These are phyloP conservation scores for Hypoxylon sp. DNA, from an alignment of 2,329 filamentous ascomycete genomes.

Conservation along the genomic window DNA sequence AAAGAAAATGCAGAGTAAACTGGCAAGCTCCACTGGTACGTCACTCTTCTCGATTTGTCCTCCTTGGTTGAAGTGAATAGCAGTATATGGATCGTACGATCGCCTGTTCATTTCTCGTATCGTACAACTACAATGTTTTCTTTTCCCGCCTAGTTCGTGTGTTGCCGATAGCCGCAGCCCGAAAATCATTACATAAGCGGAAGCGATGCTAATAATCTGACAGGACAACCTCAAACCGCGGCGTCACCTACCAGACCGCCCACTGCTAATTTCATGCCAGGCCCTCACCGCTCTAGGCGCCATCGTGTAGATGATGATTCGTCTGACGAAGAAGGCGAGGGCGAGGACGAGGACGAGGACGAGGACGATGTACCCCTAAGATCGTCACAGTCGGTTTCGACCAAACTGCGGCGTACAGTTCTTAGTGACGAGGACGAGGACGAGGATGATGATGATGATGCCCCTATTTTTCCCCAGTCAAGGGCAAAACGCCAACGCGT, in stretches of 20 bases:
- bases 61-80: not conserved
- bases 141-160: not conserved
- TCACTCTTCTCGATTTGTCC: not conserved
- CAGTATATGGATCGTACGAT: not conserved
- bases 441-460: slow-evolving; percentile 36
- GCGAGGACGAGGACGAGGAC: slow-evolving; percentile 42
- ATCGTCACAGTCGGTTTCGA: slow-evolving; percentile 52
- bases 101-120: not conserved
- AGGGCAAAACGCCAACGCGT: slow-evolving; percentile 38
- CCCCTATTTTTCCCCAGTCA: slow-evolving; percentile 25
- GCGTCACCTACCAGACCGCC: slow-evolving; percentile 23
- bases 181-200: not conserved
- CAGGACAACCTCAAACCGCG: slow-evolving; percentile 12
- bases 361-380: slow-evolving; percentile 39
- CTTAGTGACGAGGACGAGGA: slow-evolving; percentile 46
- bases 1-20: slow-evolving; percentile 34
- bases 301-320: slow-evolving; percentile 33
- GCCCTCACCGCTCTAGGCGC: slow-evolving; percentile 24
- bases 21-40: slow-evolving; percentile 39
- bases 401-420: slow-evolving; percentile 44
- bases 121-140: not conserved
- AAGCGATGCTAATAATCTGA: slow-evolving; percentile 12
- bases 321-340: slow-evolving; percentile 47
- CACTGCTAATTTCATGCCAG: slow-evolving; percentile 49
- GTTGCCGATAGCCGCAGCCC: too few relatives aligned